These are phyloP conservation scores for Ustilago sp. DNA, from an alignment of 1,284 basidiomycete genomes.

Conservation along the genomic window DNA sequence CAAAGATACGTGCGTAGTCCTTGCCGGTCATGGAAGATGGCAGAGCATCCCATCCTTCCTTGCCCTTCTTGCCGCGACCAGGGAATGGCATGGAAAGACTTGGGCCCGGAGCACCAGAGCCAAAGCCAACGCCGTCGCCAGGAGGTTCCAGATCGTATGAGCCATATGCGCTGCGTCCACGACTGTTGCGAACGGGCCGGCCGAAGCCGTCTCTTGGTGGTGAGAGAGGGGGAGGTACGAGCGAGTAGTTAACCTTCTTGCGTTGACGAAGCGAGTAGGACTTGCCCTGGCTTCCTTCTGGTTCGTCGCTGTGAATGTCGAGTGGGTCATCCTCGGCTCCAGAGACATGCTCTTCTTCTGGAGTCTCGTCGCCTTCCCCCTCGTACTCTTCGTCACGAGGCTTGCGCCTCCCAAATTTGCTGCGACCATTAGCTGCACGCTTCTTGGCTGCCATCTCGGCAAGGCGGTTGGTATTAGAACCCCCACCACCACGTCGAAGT, in stretches of 20 bases:
- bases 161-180: slow-evolving; percentile 29
- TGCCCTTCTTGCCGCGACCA: slow-evolving; percentile 56
- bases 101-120: slow-evolving; percentile 14
- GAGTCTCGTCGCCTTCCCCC: slow-evolving; percentile 43
- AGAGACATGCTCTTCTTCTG: slow-evolving; percentile 44
- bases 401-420: slow-evolving; percentile 21
- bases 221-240: slow-evolving; percentile 58
- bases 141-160: slow-evolving; percentile 41
- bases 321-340: slow-evolving; percentile 49
- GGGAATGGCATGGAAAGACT: slow-evolving; percentile 53
- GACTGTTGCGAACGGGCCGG: slow-evolving; percentile 45
- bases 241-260: slow-evolving; percentile 67
- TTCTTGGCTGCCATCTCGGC: slow-evolving; percentile 50
- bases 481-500: slow-evolving; percentile 28
- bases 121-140: slow-evolving; percentile 20
- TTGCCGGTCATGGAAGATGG: slow-evolving; percentile 65
- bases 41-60: slow-evolving; percentile 56
- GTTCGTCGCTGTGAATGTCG: slow-evolving; percentile 55
- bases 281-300: slow-evolving; percentile 52
- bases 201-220: slow-evolving; percentile 64
- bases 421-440: slow-evolving; percentile 36
- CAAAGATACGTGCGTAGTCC: slow-evolving; percentile 65
- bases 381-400: slow-evolving; percentile 44
- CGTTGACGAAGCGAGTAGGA: slow-evolving; percentile 64
- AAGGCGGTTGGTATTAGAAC: slow-evolving; percentile 26